phyloP scores from a whole-genome alignment of 768 basidiomycete species.

The Panaeolus papilionaceus region DNA sequence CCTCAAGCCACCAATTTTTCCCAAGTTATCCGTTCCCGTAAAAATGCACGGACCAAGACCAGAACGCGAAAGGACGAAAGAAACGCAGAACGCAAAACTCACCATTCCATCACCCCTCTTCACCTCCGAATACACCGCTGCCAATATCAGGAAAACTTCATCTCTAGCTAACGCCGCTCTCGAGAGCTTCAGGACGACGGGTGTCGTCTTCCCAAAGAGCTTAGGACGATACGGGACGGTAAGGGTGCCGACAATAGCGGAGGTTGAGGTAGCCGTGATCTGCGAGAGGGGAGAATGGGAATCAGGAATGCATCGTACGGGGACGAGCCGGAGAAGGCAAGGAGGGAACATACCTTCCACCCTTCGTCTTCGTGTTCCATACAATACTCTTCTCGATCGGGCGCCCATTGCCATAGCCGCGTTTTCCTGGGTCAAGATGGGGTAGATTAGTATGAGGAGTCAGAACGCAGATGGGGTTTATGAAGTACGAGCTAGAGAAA shows the following conservation, averaged over 20 bases:
- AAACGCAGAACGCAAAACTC: conserved; percentile 18
- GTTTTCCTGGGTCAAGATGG: conserved; percentile 35
- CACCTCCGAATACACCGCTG: conserved; percentile 45
- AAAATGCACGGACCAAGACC: too few species aligned
- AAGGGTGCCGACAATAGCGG: too few species aligned
- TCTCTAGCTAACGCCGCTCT: conserved; percentile 45
- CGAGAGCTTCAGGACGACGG: conserved; percentile 45
- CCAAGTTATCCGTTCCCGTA: too few species aligned
- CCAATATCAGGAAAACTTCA: conserved; percentile 46
- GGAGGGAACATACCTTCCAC: conserved; percentile 42
- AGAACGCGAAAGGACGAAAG: too few species aligned
- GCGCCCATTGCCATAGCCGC: conserved; percentile 51
- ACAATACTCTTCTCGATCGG: conserved; percentile 51
- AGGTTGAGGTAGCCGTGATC: too few species aligned
- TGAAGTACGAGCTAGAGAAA: too few species aligned
- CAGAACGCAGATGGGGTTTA: too few species aligned
- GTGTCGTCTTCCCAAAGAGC: too few species aligned
- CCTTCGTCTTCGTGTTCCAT: conserved; percentile 48
- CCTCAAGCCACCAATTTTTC: too few species aligned
- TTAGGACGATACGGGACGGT: too few species aligned
- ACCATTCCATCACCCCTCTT: conserved; percentile 47
- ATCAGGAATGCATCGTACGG: conserved; percentile 18
- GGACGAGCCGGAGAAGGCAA: too few species aligned
- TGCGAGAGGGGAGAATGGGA: conserved; percentile 13
- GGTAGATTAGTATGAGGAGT: not conserved